A percentile compares a stretch with the other conserved stretches of the same genome.
phyloP scores from a whole-genome alignment of 768 basidiomycete species.

The Trametes villosa region DNA sequence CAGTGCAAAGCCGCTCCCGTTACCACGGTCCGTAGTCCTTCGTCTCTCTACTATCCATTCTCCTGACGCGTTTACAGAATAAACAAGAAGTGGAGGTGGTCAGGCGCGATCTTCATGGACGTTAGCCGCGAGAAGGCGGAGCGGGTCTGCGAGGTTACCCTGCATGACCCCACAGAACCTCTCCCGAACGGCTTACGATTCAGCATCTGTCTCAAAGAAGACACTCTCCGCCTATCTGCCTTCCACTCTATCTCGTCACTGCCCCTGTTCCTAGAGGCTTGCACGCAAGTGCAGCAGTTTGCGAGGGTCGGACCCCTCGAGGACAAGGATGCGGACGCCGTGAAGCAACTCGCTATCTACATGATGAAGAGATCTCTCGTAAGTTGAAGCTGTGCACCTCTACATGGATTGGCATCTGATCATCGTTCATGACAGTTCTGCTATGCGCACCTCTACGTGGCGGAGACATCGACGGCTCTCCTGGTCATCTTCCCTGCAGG shows the following conservation, averaged over 20 bases:
- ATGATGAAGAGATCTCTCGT: constrained; percentile 56
- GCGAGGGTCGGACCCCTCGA: constrained; percentile 51
- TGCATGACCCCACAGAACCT: constrained; percentile 51
- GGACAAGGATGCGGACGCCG: constrained; percentile 42
- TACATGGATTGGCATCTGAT: background rate
- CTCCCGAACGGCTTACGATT: constrained; percentile 50
- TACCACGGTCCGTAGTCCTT: constrained; percentile 12
- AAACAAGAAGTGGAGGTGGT: constrained; percentile 68
- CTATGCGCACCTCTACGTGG: constrained; percentile 50
- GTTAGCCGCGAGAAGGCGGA: constrained; percentile 42
- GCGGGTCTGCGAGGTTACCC: constrained; percentile 51
- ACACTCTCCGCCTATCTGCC: constrained; percentile 49
- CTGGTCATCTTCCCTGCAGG: constrained; percentile 58
- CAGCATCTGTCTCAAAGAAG: constrained; percentile 47
- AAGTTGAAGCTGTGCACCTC: constrained; percentile 10
- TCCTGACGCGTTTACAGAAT: constrained; percentile 42
- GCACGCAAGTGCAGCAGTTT: constrained; percentile 54
- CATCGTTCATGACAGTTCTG: constrained; percentile 45
- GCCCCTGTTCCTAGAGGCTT: constrained; percentile 50
- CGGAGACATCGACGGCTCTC: constrained; percentile 52
- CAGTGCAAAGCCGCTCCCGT: background rate
- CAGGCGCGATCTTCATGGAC: constrained; percentile 54
- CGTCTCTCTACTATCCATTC: background rate
- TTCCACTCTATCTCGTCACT: constrained; percentile 56
- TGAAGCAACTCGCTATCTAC: constrained; percentile 48